Evolutionary conservation across 2,329 filamentous ascomycete species (phyloP).

Genomic region (Penicillium decumbens): DNA sequence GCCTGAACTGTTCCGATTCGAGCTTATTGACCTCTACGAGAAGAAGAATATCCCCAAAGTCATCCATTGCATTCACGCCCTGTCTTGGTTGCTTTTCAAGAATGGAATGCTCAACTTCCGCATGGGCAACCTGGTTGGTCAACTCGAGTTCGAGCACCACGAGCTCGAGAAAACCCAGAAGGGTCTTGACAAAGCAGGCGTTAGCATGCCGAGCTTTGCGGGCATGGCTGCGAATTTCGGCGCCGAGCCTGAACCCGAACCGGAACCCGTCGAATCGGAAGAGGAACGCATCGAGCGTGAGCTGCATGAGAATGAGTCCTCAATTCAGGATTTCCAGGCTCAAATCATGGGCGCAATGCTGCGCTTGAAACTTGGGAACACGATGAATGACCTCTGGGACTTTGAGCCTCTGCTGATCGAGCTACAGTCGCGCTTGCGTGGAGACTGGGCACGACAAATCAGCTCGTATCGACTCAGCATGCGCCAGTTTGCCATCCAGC

Average conservation of each 20-base stretch:
- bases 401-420: slow-evolving; percentile 72
- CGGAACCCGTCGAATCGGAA: slow-evolving; percentile 72
- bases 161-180: slow-evolving; percentile 96
- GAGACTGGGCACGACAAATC: slow-evolving; percentile 80
- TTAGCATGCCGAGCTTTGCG: slow-evolving; percentile 95
- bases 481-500: slow-evolving; percentile 69
- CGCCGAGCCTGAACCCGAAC: slow-evolving; percentile 71
- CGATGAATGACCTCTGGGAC: slow-evolving; percentile 89
- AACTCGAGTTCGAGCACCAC: slow-evolving; percentile 95
- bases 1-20: slow-evolving; percentile 93
- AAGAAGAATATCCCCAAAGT: slow-evolving; percentile 99
- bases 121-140: slow-evolving; percentile 93
- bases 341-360: slow-evolving; percentile 77
- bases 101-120: slow-evolving; percentile 93
- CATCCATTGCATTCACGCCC: slow-evolving; percentile 95
- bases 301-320: slow-evolving; percentile 67
- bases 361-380: slow-evolving; percentile 68
- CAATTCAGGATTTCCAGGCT: slow-evolving; percentile 75
- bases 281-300: slow-evolving; percentile 83
- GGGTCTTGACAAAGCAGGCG: slow-evolving; percentile 88
- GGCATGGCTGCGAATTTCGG: slow-evolving; percentile 96
- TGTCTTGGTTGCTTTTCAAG: slow-evolving; percentile 94
- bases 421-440: slow-evolving; percentile 80
- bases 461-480: slow-evolving; percentile 76
- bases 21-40: slow-evolving; percentile 95